Conservation (phyloP, 2,329 filamentous ascomycete genomes). For the Waltergamsia citrina region DNA sequence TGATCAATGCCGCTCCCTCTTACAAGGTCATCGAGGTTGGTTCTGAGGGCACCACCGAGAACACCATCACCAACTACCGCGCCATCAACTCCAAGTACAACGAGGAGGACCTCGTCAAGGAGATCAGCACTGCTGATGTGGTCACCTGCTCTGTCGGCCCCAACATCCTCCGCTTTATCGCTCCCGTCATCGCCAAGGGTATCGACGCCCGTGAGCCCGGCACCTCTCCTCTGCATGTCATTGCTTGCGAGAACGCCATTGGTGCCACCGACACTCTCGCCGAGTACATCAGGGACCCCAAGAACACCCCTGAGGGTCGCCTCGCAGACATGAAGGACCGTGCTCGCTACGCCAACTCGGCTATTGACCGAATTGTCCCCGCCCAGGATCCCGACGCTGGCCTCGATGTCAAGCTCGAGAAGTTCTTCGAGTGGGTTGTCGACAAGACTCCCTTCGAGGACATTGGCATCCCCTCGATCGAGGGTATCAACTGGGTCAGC, state of each 20-base stretch:
- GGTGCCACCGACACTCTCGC: conserved; percentile 85
- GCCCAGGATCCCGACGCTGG: conserved; percentile 73
- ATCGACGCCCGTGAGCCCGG: conserved; percentile 65
- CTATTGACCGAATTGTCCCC: conserved; percentile 96
- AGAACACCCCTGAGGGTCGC: conserved; percentile 60
- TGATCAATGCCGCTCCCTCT: conserved; percentile 62
- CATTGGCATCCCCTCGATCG: conserved; percentile 55
- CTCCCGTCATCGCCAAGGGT: conserved; percentile 89
- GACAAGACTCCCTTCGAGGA: conserved; percentile 77
- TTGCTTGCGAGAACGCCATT: conserved; percentile 97
- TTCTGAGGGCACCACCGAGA: conserved; percentile 68
- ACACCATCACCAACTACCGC: conserved; percentile 87
- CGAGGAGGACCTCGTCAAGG: conserved; percentile 70
- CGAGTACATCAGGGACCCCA: conserved; percentile 65
- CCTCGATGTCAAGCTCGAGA: conserved; percentile 90
- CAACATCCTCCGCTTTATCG: conserved; percentile 93
- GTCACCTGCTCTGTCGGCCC: conserved; percentile 97
- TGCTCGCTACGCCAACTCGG: conserved; percentile 91
- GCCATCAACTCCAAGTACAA: conserved; percentile 92
- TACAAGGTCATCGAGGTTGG: conserved; percentile 95
- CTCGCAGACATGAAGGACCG: conserved; percentile 61
- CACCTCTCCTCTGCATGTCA: conserved; percentile 68
- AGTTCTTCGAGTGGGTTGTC: conserved; percentile 99
- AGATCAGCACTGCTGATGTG: conserved; percentile 79
- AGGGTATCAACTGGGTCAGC: conserved; percentile 88